Percentiles rank a stretch among this genome's conserved stretches.
These are phyloP conservation scores for Skeletonema potamos DNA, from an alignment of 108 stramenopile genomes.

Conservation along the genomic window DNA sequence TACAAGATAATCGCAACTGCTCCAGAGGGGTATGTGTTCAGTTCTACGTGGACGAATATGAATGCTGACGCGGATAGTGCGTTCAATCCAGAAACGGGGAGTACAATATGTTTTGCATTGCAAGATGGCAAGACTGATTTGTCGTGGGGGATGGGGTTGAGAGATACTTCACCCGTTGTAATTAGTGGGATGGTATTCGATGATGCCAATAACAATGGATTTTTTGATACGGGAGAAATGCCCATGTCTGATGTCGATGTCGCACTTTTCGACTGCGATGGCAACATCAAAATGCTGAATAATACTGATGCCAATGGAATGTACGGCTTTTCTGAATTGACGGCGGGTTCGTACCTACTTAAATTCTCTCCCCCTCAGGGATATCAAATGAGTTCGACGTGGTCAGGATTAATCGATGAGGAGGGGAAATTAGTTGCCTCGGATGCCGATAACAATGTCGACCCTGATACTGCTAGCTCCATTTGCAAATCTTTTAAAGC, in stretches of 20 bases:
- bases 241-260: constrained; percentile 22
- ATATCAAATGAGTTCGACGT: constrained; percentile 5
- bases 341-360: constrained; percentile 17
- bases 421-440: constrained; percentile 17
- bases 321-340: constrained; percentile 35
- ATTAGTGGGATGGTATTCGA: constrained; percentile 20
- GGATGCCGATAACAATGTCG: constrained; percentile 32
- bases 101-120: constrained; percentile 2
- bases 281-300: not conserved
- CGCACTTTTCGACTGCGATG: constrained; percentile 37
- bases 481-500: constrained; percentile 15
- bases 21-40: constrained; percentile 13
- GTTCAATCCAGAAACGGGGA: not conserved
- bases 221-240: constrained; percentile 14
- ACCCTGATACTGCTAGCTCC: constrained; percentile 28
- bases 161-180: not conserved
- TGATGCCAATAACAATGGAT: constrained; percentile 17
- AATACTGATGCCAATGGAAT: constrained; percentile 42
- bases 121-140: constrained; percentile 1
- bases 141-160: constrained; percentile 1
- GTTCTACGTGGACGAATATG: constrained; percentile 24
- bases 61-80: not conserved
- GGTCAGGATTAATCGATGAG: constrained; percentile 19
- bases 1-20: constrained; percentile 17
- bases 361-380: constrained; percentile 14